Percentiles rank a stretch among this genome's conserved stretches.
Conservation (phyloP, 805 yeast genomes). For the Metschnikowia anglica region DNA sequence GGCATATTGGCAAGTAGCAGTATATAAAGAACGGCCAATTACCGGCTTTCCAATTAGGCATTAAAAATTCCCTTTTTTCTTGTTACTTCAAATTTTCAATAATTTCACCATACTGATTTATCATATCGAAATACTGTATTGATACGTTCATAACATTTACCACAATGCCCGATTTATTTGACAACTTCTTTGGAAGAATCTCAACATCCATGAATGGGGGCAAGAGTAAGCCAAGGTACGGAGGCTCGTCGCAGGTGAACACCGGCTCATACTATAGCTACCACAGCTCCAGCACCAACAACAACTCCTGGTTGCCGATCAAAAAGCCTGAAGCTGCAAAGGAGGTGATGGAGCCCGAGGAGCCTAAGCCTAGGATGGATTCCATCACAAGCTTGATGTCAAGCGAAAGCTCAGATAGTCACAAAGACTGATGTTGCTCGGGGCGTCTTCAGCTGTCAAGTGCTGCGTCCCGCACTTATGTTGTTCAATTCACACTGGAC, state of each 20-base stretch:
- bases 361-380: constrained; percentile 11
- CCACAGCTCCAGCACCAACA: constrained; percentile 36
- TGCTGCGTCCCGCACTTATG: neutral
- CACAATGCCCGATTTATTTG: constrained; percentile 39
- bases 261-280: constrained; percentile 39
- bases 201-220: constrained; percentile 36
- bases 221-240: constrained; percentile 32
- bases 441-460: no score
- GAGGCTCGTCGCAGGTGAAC: constrained; percentile 35
- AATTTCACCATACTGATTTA: no score
- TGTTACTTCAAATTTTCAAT: neutral
- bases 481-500: neutral
- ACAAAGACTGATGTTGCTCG: neutral
- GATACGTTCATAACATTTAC: no score
- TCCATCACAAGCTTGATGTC: constrained; percentile 12
- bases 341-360: constrained; percentile 12
- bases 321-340: constrained; percentile 9
- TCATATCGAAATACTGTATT: no score
- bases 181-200: constrained; percentile 36
- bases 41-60: neutral
- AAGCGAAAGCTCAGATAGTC: constrained; percentile 5
- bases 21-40: neutral
- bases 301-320: constrained; percentile 40
- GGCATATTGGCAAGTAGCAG: neutral
- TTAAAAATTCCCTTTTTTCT: neutral